These are phyloP conservation scores for Suillus plorans DNA, from an alignment of 768 basidiomycete genomes.

Conservation along the genomic window DNA sequence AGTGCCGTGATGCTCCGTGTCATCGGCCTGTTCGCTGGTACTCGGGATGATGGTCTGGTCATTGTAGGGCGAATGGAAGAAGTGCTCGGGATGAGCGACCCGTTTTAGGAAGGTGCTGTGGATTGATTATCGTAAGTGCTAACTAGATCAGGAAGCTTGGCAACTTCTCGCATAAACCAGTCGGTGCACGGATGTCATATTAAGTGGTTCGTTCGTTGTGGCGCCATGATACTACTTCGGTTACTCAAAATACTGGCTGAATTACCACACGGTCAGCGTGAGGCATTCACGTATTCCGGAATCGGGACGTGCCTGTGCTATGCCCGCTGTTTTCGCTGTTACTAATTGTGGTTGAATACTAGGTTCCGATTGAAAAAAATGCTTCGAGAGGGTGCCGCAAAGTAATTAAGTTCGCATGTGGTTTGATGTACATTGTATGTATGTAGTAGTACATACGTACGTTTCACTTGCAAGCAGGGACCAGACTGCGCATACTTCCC, in stretches of 20 bases:
- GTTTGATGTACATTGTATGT: not conserved
- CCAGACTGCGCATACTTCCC: too few species aligned
- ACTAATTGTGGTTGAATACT: conserved; percentile 4
- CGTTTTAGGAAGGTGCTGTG: conserved; percentile 34
- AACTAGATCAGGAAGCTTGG: too few species aligned
- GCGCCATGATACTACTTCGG: not conserved
- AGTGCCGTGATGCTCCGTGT: conserved; percentile 26
- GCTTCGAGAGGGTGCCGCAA: not conserved
- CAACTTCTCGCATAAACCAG: not conserved
- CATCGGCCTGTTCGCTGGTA: conserved; percentile 10
- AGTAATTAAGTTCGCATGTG: not conserved
- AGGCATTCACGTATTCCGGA: conserved; percentile 1
- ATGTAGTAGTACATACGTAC: not conserved
- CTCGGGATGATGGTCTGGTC: conserved; percentile 14
- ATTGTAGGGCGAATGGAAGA: conserved; percentile 12
- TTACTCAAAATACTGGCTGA: not conserved
- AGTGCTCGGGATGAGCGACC: conserved; percentile 9
- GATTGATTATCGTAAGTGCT: not conserved
- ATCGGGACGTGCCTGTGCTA: not conserved
- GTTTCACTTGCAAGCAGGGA: not conserved
- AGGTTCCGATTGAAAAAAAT: not conserved
- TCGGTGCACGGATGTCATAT: not conserved
- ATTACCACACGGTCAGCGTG: not conserved
- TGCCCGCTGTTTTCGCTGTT: conserved; percentile 24
- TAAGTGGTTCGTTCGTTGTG: not conserved